Base-by-base conservation (phyloP, 2,329 filamentous ascomycete genomes). In the Penicillium sp. region DNA sequence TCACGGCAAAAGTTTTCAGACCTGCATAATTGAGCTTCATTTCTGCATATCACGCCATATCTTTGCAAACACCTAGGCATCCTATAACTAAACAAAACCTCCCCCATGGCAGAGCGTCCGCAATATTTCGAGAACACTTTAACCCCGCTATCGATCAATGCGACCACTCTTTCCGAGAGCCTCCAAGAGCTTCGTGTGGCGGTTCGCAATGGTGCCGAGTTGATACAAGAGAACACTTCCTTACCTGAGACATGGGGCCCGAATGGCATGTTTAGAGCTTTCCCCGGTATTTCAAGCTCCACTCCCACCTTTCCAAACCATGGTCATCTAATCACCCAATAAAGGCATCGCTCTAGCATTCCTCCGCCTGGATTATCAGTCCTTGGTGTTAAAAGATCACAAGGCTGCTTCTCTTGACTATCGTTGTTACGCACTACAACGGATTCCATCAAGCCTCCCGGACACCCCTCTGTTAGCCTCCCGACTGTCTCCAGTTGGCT, bases 341-440 rank as follows among this genome's bases (percentile, higher is more conserved):
- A n/a, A 56, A 75, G 75, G 75, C 13, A 65, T 75, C 45, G 68
- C 70, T 36, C 63, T 76, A 44, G 65, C 72, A 41, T 74, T 75
- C 47, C 65, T 76, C 13, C 73, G 75, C n/a, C 66, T 77, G 16
- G 67, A 69, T 11, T 71, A 69, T 23, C 75, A 77, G 57, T 66
- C 65, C 5, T 49, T 62, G 13, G 68, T 67, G 10, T 49, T 76
- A 16, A 54, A 44, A 1, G 58, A 62, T 13, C 29, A 39, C 8
- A 44, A 53, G 4, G 39, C 60, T 23, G 4, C 50, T 15, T 59
- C 65, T 29, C 61, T 61, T 9, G 63, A 71, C 39, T 72, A 70
- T 45, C 64, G 60, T 25, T 51, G 61, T 9, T 54, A 70, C 33
- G 72, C 72, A 6, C 60, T 64, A 7, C 60, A 73, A 19, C 61